phyloP scores from a whole-genome alignment of 2,329 filamentous ascomycete genomes.

The Xylaria sp. region DNA sequence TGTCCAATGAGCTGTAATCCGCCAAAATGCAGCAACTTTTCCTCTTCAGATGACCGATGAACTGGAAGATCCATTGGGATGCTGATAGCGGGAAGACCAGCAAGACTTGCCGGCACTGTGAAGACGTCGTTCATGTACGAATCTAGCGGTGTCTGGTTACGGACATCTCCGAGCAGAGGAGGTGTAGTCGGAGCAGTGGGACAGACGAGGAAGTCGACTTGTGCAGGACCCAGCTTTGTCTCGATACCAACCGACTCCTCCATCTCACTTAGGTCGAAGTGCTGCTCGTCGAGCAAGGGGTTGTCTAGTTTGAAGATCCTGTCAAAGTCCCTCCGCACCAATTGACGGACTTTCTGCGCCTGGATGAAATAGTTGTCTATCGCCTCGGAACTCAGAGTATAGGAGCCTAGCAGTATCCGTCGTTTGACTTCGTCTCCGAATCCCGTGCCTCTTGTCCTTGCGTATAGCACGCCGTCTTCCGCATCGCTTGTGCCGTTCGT shows the following conservation, averaged over 20 bases:
- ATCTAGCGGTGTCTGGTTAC: conserved; percentile 65
- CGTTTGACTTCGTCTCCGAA: conserved; percentile 87
- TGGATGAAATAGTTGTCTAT: conserved; percentile 98
- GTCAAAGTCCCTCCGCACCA: conserved; percentile 89
- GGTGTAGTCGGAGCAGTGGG: conserved; percentile 84
- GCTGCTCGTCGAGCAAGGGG: conserved; percentile 62
- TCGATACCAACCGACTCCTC: conserved; percentile 57
- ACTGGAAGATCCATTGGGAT: conserved; percentile 65
- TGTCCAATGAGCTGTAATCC: conserved; percentile 83
- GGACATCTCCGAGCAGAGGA: conserved; percentile 66
- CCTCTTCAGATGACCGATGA: conserved; percentile 38
- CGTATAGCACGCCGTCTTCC: conserved; percentile 71
- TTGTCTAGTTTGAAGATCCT: conserved; percentile 73
- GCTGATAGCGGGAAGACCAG: conserved; percentile 86
- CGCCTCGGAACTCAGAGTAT: conserved; percentile 85
- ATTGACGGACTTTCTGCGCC: conserved; percentile 82
- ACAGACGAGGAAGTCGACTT: conserved; percentile 85
- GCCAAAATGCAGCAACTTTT: conserved; percentile 48
- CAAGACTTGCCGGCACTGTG: conserved; percentile 91
- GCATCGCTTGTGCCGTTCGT: conserved; percentile 54
- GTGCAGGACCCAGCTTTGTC: conserved; percentile 62
- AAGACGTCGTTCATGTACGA: conserved; percentile 94
- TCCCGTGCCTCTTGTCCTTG: conserved; percentile 71
- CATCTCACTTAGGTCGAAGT: conserved; percentile 67
- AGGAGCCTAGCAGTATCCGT: conserved; percentile 87